Evolutionary conservation across 2,329 filamentous ascomycete genomes (phyloP), one percentile per base, ranked within the genome.

Genomic region (Alternaria sp.): DNA sequence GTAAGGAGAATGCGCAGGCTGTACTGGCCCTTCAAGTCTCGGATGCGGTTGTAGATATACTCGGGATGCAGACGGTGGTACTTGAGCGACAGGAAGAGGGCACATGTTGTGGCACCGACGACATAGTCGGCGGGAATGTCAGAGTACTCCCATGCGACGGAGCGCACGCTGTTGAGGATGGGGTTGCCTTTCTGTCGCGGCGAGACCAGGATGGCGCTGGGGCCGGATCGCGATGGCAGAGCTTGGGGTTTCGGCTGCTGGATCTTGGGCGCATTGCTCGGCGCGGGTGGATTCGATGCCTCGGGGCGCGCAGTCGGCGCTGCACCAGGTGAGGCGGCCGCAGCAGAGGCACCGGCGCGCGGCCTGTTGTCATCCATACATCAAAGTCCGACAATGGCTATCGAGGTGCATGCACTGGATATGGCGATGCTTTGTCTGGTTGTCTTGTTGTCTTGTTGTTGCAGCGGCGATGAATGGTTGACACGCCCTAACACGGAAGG

Each of bases 51-150:
- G 83, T 98, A 98, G 74, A 99, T 93, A 83, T 99, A 99, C 81
- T 99, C 96, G 1, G 96, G 96, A 77, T 99, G 96, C 56, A 99
- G 86, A 26, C 95, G 93, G 80, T 99, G 96, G 80, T 99, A 99
- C 80, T 98, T 99, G 58, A 99, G 87, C 51, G 93, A 96, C 45
- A 99, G 84, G 77, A 98, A 99, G 6, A 99, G 86, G 1, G 93
- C 94, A 74, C 95, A 97, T 7, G 94, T 97, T 0, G 93, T 97
- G 45, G 87, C 78, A 0, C 96, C 95, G 51, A 98, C 85, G 9
- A 95, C 91, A 79, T 96, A 99, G 81, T 99, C 96, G 30, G 95
- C 93, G 1, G 91, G 90, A n/a, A 97, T 97, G 75, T 98, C 95
- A 65, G 93, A 94, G 80, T 97, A 98, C 81, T 99, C 96, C 96